phyloP scores from a whole-genome alignment of 441 rosid genomes.

The Gossypium lobatum region DNA sequence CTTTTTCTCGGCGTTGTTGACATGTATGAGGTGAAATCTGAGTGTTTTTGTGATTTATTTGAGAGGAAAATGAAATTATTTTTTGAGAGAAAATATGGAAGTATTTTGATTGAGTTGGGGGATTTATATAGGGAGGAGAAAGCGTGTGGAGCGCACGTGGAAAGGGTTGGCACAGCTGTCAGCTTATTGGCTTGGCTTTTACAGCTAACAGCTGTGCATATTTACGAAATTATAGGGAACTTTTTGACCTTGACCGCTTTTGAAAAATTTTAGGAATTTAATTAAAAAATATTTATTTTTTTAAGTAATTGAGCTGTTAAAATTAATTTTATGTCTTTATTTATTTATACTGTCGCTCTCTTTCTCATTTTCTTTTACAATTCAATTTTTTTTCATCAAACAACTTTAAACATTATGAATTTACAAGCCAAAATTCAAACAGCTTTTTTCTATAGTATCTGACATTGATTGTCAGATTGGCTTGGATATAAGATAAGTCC shows the following conservation, averaged over 20 bases:
- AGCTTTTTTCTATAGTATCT: accelerated
- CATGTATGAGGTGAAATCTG: slow-evolving; percentile 16
- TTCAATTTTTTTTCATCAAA: no score
- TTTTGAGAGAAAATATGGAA: no score
- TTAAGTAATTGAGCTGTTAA: no score
- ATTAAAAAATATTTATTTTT: no score
- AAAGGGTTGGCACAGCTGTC: slow-evolving; percentile 6
- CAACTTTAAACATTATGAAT: accelerated
- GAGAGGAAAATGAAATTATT: background rate
- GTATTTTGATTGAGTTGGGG: background rate
- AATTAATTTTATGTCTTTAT: background rate
- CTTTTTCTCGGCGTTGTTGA: slow-evolving; percentile 28
- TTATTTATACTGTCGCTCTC: accelerated
- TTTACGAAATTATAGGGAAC: background rate
- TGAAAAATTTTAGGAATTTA: background rate
- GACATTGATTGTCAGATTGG: no score
- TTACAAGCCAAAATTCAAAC: no score
- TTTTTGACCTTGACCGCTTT: background rate
- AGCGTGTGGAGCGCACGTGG: slow-evolving; percentile 18
- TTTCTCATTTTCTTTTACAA: background rate
- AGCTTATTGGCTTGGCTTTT: slow-evolving; percentile 17
- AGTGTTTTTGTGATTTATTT: background rate
- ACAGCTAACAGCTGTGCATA: background rate
- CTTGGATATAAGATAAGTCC: no score
- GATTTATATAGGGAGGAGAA: background rate